These are phyloP conservation scores for Pichia sp. DNA, from an alignment of 1,139 yeast species.

Conservation along the genomic window DNA sequence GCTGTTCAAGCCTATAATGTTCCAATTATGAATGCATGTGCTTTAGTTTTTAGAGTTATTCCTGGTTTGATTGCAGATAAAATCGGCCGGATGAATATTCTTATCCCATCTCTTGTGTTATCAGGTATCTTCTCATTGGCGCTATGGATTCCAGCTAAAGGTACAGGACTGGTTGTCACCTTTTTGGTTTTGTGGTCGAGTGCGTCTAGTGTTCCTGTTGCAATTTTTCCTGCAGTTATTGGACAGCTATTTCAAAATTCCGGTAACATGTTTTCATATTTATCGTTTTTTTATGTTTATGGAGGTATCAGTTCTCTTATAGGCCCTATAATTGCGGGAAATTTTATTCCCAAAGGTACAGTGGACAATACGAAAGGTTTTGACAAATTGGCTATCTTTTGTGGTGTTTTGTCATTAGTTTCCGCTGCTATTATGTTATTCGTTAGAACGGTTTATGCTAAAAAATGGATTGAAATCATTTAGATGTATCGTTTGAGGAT, in stretches of 20 bases:
- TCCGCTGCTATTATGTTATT: slow-evolving; percentile 12
- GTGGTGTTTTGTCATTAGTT: slow-evolving; percentile 19
- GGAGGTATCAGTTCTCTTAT: slow-evolving; percentile 23
- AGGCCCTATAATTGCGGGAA: slow-evolving; percentile 27
- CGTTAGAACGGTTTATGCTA: slow-evolving; percentile 11
- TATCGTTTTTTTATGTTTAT: slow-evolving; percentile 21
- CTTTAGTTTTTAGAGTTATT: slow-evolving; percentile 37
- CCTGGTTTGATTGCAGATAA: slow-evolving; percentile 41
- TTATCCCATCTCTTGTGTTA: slow-evolving; percentile 28
- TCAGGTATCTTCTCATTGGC: slow-evolving; percentile 34
- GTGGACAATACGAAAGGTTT: slow-evolving; percentile 18
- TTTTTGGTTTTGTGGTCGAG: slow-evolving; percentile 29
- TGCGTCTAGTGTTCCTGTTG: slow-evolving; percentile 24
- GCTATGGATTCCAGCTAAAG: slow-evolving; percentile 35
- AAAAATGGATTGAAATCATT: not conserved
- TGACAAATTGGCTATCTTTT: slow-evolving; percentile 20
- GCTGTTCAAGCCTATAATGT: slow-evolving; percentile 29
- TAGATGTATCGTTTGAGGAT: no score
- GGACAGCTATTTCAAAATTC: slow-evolving; percentile 24
- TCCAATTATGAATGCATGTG: slow-evolving; percentile 38
- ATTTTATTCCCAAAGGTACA: slow-evolving; percentile 23
- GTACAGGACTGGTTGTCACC: slow-evolving; percentile 27
- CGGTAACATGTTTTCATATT: slow-evolving; percentile 21
- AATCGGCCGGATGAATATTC: slow-evolving; percentile 37
- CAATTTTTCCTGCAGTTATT: slow-evolving; percentile 23